phyloP scores from a whole-genome alignment of 495 filamentous ascomycete species.

The Penicillium pulvis region DNA sequence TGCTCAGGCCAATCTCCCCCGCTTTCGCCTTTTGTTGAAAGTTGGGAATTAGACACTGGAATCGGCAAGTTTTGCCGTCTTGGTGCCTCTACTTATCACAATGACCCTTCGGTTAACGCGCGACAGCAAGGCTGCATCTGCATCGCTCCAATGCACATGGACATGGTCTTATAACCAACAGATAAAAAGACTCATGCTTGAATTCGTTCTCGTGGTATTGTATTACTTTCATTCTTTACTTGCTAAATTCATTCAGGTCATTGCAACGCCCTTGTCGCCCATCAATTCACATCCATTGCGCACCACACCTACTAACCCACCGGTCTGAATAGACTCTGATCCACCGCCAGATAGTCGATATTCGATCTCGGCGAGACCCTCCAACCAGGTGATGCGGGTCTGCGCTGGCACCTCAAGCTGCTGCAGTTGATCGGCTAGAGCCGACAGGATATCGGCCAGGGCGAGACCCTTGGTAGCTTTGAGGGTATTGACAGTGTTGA shows the following conservation, averaged over 20 bases:
- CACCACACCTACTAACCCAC: conserved; percentile 86
- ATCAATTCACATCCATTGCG: conserved; percentile 83
- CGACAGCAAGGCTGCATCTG: no score
- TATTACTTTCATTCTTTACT: conserved; percentile 3
- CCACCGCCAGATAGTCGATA: conserved; percentile 87
- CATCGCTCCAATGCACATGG: no score
- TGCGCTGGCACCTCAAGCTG: conserved; percentile 83
- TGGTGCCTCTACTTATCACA: background rate
- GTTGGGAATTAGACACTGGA: background rate
- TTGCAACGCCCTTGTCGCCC: conserved; percentile 32
- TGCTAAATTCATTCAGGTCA: conserved; percentile 19
- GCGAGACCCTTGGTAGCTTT: conserved; percentile 88
- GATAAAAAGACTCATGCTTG: background rate
- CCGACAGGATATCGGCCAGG: conserved; percentile 88
- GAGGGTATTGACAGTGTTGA: conserved; percentile 81
- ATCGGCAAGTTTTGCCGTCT: background rate
- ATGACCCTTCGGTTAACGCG: no score
- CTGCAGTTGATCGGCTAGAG: conserved; percentile 76
- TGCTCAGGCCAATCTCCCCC: background rate
- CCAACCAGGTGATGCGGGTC: conserved; percentile 87
- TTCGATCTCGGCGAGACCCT: conserved; percentile 90
- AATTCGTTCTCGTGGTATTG: background rate
- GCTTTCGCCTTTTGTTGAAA: background rate
- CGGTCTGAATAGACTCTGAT: conserved; percentile 87
- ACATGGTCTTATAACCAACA: no score